phyloP scores from a whole-genome alignment of 306 rosid genomes.

The Cicer judaicum region DNA sequence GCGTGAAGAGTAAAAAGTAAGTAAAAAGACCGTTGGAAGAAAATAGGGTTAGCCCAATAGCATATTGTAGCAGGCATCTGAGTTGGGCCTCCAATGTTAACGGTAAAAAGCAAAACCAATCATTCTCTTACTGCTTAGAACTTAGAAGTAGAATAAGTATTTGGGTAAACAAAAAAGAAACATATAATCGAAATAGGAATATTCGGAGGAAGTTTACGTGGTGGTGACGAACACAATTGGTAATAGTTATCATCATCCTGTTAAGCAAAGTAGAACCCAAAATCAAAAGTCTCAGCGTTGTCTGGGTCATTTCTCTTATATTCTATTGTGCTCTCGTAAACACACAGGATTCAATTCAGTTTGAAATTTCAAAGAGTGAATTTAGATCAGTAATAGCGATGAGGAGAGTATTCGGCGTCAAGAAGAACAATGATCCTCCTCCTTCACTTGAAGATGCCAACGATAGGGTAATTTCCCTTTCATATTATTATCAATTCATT shows the following conservation, averaged over 20 bases:
- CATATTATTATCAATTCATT: not conserved
- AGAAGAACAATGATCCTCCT: slow-evolving; percentile 91
- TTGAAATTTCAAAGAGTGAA: not conserved
- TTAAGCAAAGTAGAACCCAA: slow-evolving; percentile 23
- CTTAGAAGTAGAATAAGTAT: too few relatives aligned
- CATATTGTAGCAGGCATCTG: too few relatives aligned
- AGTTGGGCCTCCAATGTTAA: too few relatives aligned
- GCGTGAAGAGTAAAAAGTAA: too few relatives aligned
- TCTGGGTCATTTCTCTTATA: not conserved
- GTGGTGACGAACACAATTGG: not conserved
- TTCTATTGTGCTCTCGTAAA: not conserved
- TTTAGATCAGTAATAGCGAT: slow-evolving; percentile 43
- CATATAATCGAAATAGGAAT: not conserved
- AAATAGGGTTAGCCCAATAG: too few relatives aligned
- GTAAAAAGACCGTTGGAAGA: too few relatives aligned
- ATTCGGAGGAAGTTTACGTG: not conserved
- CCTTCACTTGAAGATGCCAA: slow-evolving; percentile 85
- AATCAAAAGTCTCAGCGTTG: slow-evolving; percentile 2
- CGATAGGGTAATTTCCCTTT: slow-evolving; percentile 59
- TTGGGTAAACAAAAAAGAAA: too few relatives aligned
- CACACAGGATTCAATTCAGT: not conserved
- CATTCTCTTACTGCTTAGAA: too few relatives aligned
- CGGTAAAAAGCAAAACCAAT: too few relatives aligned
- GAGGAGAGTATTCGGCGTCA: slow-evolving; percentile 87
- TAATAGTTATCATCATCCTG: not conserved